A percentile compares a stretch with the other conserved stretches of the same genome.
Evolutionary conservation across 2,329 filamentous ascomycete genomes (phyloP).

Genomic region (Ascochyta fabae): DNA sequence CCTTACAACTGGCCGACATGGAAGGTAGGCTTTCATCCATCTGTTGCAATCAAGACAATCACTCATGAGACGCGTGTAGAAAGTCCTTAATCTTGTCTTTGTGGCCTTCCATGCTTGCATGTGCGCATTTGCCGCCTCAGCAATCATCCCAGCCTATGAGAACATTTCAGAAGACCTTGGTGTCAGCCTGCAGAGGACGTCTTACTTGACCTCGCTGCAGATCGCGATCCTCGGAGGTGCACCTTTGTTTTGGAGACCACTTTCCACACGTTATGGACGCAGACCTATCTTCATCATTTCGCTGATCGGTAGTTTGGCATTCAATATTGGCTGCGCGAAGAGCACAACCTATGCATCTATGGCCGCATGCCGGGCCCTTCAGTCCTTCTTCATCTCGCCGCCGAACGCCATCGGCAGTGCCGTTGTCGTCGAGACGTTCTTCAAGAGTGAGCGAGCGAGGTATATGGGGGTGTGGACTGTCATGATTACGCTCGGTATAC

Average conservation of each 20-base stretch:
- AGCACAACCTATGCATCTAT: slow-evolving; percentile 58
- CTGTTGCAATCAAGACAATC: no score
- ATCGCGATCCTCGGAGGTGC: slow-evolving; percentile 62
- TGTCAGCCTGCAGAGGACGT: slow-evolving; percentile 56
- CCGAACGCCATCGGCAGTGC: slow-evolving; percentile 62
- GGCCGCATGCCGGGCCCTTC: slow-evolving; percentile 60
- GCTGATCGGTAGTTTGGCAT: slow-evolving; percentile 54
- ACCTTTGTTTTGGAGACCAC: slow-evolving; percentile 63
- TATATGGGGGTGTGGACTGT: slow-evolving; percentile 66
- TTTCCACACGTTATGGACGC: slow-evolving; percentile 62
- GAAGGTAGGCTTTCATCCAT: slow-evolving; percentile 48
- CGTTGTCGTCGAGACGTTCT: slow-evolving; percentile 65
- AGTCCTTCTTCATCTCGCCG: slow-evolving; percentile 63
- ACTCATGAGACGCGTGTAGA: slow-evolving; percentile 46
- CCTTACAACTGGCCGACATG: slow-evolving; percentile 63
- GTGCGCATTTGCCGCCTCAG: slow-evolving; percentile 61
- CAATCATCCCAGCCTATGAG: slow-evolving; percentile 62
- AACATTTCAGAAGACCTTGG: slow-evolving; percentile 60
- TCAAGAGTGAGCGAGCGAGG: slow-evolving; percentile 60
- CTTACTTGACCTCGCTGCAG: slow-evolving; percentile 63
- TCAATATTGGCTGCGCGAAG: slow-evolving; percentile 62
- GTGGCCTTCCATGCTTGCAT: slow-evolving; percentile 66
- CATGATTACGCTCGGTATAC: slow-evolving; percentile 59
- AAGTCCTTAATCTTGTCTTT: slow-evolving; percentile 59
- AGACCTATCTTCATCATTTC: slow-evolving; percentile 62